A percentile compares a stretch with the other conserved stretches of the same genome.
These are phyloP conservation scores for Corniculantispora saksenae DNA, from an alignment of 2,329 filamentous ascomycete genomes.

Conservation along the genomic window DNA sequence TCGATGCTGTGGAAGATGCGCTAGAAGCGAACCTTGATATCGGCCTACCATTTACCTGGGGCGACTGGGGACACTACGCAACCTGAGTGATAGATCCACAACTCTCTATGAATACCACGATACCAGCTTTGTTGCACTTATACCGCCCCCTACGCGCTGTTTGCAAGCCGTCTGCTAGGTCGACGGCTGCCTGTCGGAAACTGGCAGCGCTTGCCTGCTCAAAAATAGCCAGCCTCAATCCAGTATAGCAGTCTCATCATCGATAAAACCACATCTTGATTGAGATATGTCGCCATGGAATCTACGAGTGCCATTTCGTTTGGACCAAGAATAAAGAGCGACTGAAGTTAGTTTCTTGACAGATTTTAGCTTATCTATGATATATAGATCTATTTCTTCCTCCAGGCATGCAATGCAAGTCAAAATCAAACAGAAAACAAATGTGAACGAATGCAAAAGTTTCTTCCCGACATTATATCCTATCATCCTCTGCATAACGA, in stretches of 20 bases:
- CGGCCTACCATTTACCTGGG: slow-evolving; percentile 54
- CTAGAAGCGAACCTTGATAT: slow-evolving; percentile 58
- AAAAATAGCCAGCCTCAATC: no score
- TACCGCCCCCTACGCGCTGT: no score
- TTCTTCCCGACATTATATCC: not conserved
- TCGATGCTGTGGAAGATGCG: slow-evolving; percentile 55
- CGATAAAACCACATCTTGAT: not conserved
- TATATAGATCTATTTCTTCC: not conserved
- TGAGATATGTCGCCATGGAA: not conserved
- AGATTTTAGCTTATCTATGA: not conserved
- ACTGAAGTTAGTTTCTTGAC: slow-evolving; percentile 14
- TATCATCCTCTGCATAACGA: slow-evolving; percentile 8
- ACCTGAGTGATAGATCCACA: slow-evolving; percentile 27
- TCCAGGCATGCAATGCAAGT: not conserved
- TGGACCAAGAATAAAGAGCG: slow-evolving; percentile 2
- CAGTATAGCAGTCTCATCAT: not conserved
- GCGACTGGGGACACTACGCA: slow-evolving; percentile 43
- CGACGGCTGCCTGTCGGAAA: not conserved
- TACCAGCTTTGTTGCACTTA: not conserved
- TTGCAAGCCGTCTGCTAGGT: not conserved
- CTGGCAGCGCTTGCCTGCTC: no score
- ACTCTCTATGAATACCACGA: not conserved
- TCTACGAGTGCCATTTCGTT: not conserved
- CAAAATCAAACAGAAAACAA: not conserved
- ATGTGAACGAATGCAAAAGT: not conserved